Percentiles rank a stretch among this genome's conserved stretches.
These are phyloP conservation scores for Mariannaea sp. DNA, from an alignment of 2,329 filamentous ascomycete genomes.

Conservation along the genomic window DNA sequence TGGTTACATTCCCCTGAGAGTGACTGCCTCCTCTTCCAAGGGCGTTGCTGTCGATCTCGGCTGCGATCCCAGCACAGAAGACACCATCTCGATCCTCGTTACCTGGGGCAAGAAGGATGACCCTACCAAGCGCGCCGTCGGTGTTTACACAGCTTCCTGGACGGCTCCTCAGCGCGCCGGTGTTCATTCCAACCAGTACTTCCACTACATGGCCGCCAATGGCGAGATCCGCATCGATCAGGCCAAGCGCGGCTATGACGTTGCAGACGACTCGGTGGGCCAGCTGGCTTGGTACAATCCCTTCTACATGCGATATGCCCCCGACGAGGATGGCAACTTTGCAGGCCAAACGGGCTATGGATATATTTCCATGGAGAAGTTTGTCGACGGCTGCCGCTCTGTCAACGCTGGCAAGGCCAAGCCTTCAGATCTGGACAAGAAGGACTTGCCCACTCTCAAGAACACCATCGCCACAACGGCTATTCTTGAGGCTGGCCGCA, in stretches of 20 bases:
- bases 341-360: conserved; percentile 89
- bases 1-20: conserved; percentile 76
- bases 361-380: conserved; percentile 95
- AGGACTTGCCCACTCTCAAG: conserved; percentile 80
- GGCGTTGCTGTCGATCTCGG: conserved; percentile 80
- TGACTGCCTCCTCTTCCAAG: conserved; percentile 76
- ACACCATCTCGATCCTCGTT: conserved; percentile 89
- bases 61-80: conserved; percentile 81
- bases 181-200: conserved; percentile 97
- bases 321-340: conserved; percentile 94
- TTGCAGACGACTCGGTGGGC: conserved; percentile 77
- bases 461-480: conserved; percentile 93
- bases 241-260: conserved; percentile 91
- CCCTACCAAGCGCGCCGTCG: conserved; percentile 74
- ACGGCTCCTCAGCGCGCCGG: conserved; percentile 90
- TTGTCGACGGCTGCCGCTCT: conserved; percentile 82
- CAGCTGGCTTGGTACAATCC: conserved; percentile 88
- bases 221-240: conserved; percentile 92
- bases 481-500: conserved; percentile 84
- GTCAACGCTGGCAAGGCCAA: conserved; percentile 76
- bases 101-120: conserved; percentile 81
- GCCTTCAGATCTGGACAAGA: conserved; percentile 76
- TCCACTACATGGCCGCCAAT: conserved; percentile 85
- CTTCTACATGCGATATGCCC: conserved; percentile 94
- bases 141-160: conserved; percentile 93